Evolutionary conservation across 352 stramenopile genomes (phyloP).

Genomic region (Peronospora belbahrii): DNA sequence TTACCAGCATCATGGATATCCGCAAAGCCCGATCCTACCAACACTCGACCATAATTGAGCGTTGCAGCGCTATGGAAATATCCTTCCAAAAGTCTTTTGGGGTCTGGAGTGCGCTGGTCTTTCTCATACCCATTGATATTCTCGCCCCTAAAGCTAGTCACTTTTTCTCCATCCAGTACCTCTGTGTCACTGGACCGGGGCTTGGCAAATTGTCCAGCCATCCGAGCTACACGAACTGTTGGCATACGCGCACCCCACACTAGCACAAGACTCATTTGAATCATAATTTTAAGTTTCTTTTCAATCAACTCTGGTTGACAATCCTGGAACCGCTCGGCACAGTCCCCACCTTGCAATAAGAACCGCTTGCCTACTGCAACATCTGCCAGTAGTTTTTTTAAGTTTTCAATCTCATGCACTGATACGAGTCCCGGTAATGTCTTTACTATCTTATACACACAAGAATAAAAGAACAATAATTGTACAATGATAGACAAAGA

Average conservation of each 20-base stretch:
- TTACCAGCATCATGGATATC: slow-evolving; percentile 95
- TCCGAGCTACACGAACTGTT: slow-evolving; percentile 93
- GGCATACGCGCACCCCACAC: slow-evolving; percentile 95
- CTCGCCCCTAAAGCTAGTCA: slow-evolving; percentile 96
- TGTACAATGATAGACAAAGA: too few relatives aligned
- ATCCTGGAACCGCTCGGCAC: slow-evolving; percentile 94
- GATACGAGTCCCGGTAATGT: slow-evolving; percentile 91
- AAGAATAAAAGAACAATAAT: slow-evolving; percentile 13
- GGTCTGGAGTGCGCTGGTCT: slow-evolving; percentile 90
- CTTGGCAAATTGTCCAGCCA: slow-evolving; percentile 99
- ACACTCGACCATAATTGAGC: slow-evolving; percentile 95
- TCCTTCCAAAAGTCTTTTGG: slow-evolving; percentile 90
- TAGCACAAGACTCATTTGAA: slow-evolving; percentile 96
- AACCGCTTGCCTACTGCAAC: slow-evolving; percentile 95
- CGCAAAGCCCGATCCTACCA: slow-evolving; percentile 93
- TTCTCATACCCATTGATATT: slow-evolving; percentile 96
- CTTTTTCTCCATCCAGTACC: slow-evolving; percentile 88
- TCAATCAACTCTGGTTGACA: slow-evolving; percentile 81
- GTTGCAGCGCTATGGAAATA: slow-evolving; percentile 97
- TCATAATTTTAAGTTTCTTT: slow-evolving; percentile 92
- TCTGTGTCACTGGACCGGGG: slow-evolving; percentile 92
- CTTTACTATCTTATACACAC: slow-evolving; percentile 58
- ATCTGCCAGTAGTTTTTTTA: slow-evolving; percentile 89
- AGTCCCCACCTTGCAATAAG: slow-evolving; percentile 97
- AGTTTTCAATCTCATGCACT: slow-evolving; percentile 89